Evolutionary conservation across 192 early-diverging fungal genomes (phyloP).

Genomic region (Chytriomyces confervae): DNA sequence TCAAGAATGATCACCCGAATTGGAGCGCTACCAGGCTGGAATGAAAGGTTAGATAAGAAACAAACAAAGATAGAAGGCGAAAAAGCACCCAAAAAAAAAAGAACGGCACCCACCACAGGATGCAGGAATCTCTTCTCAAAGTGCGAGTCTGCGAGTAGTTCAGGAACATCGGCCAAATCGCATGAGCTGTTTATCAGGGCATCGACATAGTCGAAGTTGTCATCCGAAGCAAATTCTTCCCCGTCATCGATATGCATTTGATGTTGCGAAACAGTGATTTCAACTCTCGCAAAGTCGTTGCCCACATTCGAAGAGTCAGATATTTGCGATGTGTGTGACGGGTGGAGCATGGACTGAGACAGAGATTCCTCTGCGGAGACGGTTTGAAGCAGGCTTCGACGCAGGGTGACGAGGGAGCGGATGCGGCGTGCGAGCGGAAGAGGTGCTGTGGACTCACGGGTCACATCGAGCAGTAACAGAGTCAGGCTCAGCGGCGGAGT

Average conservation of each 20-base stretch:
- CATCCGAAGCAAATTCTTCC: background rate
- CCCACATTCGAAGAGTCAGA: background rate
- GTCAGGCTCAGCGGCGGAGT: too few relatives aligned
- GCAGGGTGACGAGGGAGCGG: background rate
- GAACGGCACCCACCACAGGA: conserved; percentile 4
- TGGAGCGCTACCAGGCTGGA: conserved; percentile 14
- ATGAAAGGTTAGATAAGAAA: background rate
- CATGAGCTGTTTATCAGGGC: background rate
- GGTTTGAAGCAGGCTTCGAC: background rate
- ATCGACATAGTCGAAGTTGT: conserved; percentile 1
- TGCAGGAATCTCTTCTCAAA: conserved; percentile 7
- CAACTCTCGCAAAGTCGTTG: conserved; percentile 32
- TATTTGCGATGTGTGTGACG: background rate
- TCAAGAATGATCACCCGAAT: conserved; percentile 27
- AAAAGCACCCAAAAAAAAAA: background rate
- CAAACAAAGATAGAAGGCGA: background rate
- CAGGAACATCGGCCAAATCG: background rate
- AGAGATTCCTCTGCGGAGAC: background rate
- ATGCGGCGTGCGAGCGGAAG: background rate
- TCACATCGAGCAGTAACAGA: too few relatives aligned
- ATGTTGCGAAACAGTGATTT: background rate
- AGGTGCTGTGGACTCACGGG: background rate
- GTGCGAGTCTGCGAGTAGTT: background rate
- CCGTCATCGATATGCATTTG: background rate
- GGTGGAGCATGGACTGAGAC: background rate